phyloP scores from a whole-genome alignment of 2,329 filamentous ascomycete species.

The Calonectria pauciramosa region DNA sequence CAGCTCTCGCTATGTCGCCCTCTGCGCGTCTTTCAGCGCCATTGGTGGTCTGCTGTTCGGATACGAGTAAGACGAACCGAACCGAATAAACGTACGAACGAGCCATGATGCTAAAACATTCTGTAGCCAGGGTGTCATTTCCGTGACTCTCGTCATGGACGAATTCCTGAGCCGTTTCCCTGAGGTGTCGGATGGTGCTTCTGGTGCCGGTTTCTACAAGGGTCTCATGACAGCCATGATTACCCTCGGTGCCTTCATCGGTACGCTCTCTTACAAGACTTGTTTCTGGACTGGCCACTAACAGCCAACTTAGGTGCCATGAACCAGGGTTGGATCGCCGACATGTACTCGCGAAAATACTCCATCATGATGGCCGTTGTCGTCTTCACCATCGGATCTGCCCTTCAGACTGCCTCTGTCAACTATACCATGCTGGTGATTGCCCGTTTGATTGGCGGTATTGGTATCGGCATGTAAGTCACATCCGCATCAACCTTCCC shows the following conservation, averaged over 20 bases:
- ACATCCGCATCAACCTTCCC: background rate
- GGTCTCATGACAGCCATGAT: slow-evolving; percentile 66
- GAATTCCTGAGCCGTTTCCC: slow-evolving; percentile 50
- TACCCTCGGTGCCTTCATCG: slow-evolving; percentile 61
- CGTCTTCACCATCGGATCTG: slow-evolving; percentile 57
- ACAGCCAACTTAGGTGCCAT: slow-evolving; percentile 54
- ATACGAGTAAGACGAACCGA: slow-evolving; percentile 38
- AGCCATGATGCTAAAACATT: background rate
- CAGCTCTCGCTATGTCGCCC: slow-evolving; percentile 48
- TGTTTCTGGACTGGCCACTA: background rate
- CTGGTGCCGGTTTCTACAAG: slow-evolving; percentile 54
- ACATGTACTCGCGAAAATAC: slow-evolving; percentile 49
- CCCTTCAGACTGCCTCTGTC: slow-evolving; percentile 57
- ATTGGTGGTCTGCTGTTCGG: slow-evolving; percentile 58
- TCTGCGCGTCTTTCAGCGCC: slow-evolving; percentile 51
- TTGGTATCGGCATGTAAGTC: slow-evolving; percentile 56
- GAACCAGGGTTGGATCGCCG: slow-evolving; percentile 54
- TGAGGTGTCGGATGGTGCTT: slow-evolving; percentile 48
- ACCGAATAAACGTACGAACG: background rate
- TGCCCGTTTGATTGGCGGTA: slow-evolving; percentile 58
- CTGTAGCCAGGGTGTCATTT: slow-evolving; percentile 56
- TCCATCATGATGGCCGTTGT: slow-evolving; percentile 51
- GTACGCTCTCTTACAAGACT: slow-evolving; percentile 12
- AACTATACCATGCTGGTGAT: slow-evolving; percentile 57
- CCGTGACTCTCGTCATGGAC: slow-evolving; percentile 54